These are phyloP conservation scores for Rhodotorula sp. DNA, from an alignment of 1,284 basidiomycete genomes.

Conservation along the genomic window DNA sequence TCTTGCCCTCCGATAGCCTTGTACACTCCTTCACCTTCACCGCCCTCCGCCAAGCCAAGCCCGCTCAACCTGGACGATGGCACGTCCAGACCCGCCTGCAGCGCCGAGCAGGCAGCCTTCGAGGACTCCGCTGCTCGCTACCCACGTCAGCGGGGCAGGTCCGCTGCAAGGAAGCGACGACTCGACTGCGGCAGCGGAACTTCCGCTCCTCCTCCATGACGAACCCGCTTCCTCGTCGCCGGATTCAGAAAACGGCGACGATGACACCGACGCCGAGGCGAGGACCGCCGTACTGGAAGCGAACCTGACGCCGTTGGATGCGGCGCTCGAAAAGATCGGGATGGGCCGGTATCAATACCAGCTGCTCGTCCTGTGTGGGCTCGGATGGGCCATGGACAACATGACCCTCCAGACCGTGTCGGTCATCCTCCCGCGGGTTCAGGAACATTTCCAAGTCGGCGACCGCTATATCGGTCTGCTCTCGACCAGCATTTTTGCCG, in stretches of 20 bases:
- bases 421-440: constrained; percentile 87
- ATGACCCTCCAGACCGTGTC: constrained; percentile 75
- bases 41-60: too few species aligned
- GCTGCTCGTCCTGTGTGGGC: constrained; percentile 51
- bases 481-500: constrained; percentile 77
- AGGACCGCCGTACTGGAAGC: neutral
- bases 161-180: neutral
- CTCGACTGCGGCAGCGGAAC: neutral
- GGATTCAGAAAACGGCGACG: neutral
- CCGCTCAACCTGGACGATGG: too few species aligned
- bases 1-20: too few species aligned
- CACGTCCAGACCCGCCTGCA: neutral
- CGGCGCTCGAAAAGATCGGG: constrained; percentile 41
- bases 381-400: constrained; percentile 82
- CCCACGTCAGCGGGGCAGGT: neutral
- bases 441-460: constrained; percentile 69
- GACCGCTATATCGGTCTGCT: constrained; percentile 71
- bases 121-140: neutral
- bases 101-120: neutral
- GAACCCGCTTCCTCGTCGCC: neutral
- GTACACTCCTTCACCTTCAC: too few species aligned
- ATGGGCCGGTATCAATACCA: constrained; percentile 38
- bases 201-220: neutral
- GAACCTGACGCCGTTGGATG: constrained; percentile 35
- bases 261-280: neutral